Base-by-base conservation (phyloP, 768 basidiomycete genomes). In the Rhodotorula babjevae region DNA sequence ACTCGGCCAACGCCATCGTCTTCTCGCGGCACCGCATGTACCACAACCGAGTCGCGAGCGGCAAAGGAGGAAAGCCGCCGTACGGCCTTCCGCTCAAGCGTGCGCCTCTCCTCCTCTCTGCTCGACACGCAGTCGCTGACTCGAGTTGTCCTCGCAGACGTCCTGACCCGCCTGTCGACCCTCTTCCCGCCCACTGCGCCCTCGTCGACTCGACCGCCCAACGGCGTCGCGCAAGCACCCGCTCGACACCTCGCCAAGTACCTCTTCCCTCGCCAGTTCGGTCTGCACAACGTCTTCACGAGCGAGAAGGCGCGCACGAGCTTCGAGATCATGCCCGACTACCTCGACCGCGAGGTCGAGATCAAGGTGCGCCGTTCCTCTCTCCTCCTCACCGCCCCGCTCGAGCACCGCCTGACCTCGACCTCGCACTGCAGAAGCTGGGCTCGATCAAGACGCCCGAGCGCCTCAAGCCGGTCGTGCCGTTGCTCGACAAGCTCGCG, bases 251-350 rank as follows among this genome's bases (percentile, higher is more conserved):
- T 92, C 2, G 84, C 89, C 47, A 93, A 93, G 81, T 89, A 92
- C 77, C 83, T 98, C 3, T 95, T 98, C 77, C 88, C 93, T 16
- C 84, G 88, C 53, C 90, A 93, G 76, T 92, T 88, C 77, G 85
- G 86, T 0, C 78, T 96, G 2, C 78, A 83, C 10, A 89, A 83
- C 74, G 84, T 88, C 4, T 93, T 93, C 71, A 83, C 75, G 83
- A 87, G 10, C 92, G 91, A 75, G 58, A 73, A 65, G n/a, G 47
- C 47, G 3, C 46, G 76, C 53, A 63, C 75, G 27, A 62, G 62
- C 49, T 49, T 65, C 16, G 64, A 63, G 47, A 56, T 69, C 21
- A 29, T 44, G 21, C 57, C 63, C 9, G 67, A 71, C 33, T 56
- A 71, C 49, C 53, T 62, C n/a, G 86, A 90, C 75, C 84, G 88